These are phyloP conservation scores for Ceratopteris richardii DNA, from an alignment of 75 land plant species.

Conservation along the genomic window DNA sequence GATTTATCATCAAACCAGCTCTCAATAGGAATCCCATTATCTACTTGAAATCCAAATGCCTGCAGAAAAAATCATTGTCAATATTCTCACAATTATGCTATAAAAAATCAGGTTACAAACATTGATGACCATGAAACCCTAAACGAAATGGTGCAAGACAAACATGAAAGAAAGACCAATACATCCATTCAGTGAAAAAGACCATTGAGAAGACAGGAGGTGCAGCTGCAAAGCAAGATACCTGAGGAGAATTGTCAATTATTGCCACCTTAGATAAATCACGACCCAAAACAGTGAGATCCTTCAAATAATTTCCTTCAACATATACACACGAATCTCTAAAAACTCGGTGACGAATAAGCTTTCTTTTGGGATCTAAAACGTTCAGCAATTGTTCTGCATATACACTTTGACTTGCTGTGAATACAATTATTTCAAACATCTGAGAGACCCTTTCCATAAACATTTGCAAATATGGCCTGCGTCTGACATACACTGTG, in stretches of 20 bases:
- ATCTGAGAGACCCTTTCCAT: constrained; percentile 63
- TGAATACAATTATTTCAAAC: constrained; percentile 76
- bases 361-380: constrained; percentile 61
- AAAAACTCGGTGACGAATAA: constrained; percentile 60
- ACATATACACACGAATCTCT: constrained; percentile 74
- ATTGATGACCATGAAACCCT: too few species aligned
- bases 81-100: background rate
- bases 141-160: too few species aligned
- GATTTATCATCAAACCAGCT: constrained; percentile 84
- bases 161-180: background rate
- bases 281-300: constrained; percentile 66
- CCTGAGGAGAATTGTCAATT: constrained; percentile 88
- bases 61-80: constrained; percentile 21
- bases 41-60: constrained; percentile 76
- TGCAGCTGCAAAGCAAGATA: constrained; percentile 11
- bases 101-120: background rate
- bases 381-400: constrained; percentile 67
- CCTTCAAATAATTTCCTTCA: constrained; percentile 72
- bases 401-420: constrained; percentile 90
- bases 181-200: background rate
- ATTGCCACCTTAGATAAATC: constrained; percentile 81
- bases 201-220: background rate
- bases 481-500: constrained; percentile 62
- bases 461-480: constrained; percentile 63
- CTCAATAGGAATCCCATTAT: constrained; percentile 86